phyloP scores from a whole-genome alignment of 2,329 filamentous ascomycete genomes.

The Colletotrichum camelliae region DNA sequence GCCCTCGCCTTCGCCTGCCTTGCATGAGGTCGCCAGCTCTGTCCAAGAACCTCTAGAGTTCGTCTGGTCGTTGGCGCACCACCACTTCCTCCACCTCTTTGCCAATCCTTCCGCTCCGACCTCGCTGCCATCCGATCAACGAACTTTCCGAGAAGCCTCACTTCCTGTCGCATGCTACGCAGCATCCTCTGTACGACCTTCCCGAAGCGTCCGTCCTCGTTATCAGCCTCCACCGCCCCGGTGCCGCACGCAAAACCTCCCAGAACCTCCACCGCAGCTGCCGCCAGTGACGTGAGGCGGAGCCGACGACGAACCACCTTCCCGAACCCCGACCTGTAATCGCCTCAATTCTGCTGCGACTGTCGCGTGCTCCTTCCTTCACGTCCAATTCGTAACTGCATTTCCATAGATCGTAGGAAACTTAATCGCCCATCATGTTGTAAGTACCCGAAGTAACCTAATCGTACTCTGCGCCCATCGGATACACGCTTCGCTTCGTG shows the following conservation, averaged over 20 bases:
- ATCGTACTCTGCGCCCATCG: neutral
- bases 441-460: neutral
- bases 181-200: neutral
- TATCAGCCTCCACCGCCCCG: neutral
- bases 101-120: neutral
- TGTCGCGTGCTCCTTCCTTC: neutral
- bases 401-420: neutral
- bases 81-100: neutral
- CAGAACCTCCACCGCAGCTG: neutral
- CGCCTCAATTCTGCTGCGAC: neutral
- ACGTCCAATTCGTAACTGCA: neutral
- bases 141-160: neutral
- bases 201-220: neutral
- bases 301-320: neutral
- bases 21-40: neutral
- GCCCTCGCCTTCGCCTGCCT: neutral
- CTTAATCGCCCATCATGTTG: slow-evolving; percentile 17
- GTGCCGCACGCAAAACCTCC: neutral
- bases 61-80: slow-evolving; percentile 6
- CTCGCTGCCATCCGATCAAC: neutral
- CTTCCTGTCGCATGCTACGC: neutral
- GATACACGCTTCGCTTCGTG: neutral
- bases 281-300: slow-evolving; percentile 17
- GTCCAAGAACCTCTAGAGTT: neutral
- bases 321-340: slow-evolving; percentile 5